Evolutionary conservation across 768 basidiomycete genomes (phyloP).

Genomic region (Tremella fuciformis): DNA sequence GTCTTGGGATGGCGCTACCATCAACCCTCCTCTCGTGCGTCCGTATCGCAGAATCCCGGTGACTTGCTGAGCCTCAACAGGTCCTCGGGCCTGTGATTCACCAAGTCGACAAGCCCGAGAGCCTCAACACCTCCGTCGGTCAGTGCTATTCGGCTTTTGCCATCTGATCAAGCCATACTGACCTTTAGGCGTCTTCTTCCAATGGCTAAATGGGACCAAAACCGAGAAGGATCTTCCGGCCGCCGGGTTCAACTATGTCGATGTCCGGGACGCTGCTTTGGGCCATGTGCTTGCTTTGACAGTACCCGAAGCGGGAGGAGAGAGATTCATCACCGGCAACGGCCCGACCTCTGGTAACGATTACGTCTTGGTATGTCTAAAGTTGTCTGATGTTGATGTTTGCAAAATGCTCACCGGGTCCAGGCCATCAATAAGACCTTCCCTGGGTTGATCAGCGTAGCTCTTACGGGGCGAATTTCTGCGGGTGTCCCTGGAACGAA

Average conservation of each 20-base stretch:
- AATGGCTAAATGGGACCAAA: conserved; percentile 44
- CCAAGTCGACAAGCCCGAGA: conserved; percentile 50
- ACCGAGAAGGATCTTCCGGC: conserved; percentile 42
- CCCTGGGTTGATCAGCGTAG: neutral
- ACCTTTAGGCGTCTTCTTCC: conserved; percentile 34
- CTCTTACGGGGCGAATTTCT: too few relatives aligned
- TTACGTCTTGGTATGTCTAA: conserved; percentile 35
- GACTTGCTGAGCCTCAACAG: conserved; percentile 22
- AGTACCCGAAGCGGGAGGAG: conserved; percentile 58
- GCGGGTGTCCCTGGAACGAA: too few relatives aligned
- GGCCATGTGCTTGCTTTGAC: conserved; percentile 61
- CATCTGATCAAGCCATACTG: neutral
- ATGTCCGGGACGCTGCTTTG: conserved; percentile 53
- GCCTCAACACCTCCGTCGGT: conserved; percentile 54
- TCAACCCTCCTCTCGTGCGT: conserved; percentile 48
- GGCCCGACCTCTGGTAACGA: conserved; percentile 49
- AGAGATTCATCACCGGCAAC: conserved; percentile 60
- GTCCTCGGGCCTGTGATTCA: conserved; percentile 54
- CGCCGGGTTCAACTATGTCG: conserved; percentile 39
- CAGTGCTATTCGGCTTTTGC: conserved; percentile 8
- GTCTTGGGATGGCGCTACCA: conserved; percentile 43
- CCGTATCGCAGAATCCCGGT: neutral
- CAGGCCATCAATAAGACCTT: too few relatives aligned
- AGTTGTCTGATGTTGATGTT: too few relatives aligned
- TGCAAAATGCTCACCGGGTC: too few relatives aligned